Percentiles rank a stretch among this genome's conserved stretches.
Conservation (phyloP, 2,329 filamentous ascomycete species). For the Mycocentrospora acerina region DNA sequence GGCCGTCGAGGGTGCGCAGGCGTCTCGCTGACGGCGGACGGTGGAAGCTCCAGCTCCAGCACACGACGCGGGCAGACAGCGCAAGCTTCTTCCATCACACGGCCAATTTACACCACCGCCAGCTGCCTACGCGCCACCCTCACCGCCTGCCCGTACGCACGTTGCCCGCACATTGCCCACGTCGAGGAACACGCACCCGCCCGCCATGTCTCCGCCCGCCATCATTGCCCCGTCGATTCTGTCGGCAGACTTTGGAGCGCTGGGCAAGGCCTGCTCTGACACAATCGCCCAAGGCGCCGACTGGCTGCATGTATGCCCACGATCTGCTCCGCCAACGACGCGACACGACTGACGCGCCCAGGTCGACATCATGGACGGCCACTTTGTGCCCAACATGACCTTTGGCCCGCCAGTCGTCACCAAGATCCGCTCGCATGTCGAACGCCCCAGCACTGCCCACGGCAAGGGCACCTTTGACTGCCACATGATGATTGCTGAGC, state of each 20-base stretch:
- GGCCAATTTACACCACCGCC: conserved; percentile 21
- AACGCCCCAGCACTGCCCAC: conserved; percentile 66
- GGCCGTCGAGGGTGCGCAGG: conserved; percentile 23
- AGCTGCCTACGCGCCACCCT: conserved; percentile 6
- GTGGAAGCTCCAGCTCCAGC: conserved; percentile 27
- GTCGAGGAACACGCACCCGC: conserved; percentile 26
- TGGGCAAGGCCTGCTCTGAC: conserved; percentile 81
- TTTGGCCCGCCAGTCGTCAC: conserved; percentile 94
- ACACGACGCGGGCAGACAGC: conserved; percentile 36
- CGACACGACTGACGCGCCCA: conserved; percentile 68
- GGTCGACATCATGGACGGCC: conserved; percentile 97
- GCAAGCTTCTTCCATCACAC: conserved; percentile 20
- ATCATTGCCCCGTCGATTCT: conserved; percentile 99
- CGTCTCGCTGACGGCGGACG: conserved; percentile 22
- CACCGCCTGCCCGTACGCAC: conserved; percentile 1
- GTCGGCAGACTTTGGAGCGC: conserved; percentile 88
- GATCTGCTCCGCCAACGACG: conserved; percentile 1
- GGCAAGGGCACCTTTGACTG: conserved; percentile 96
- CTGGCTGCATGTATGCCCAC: conserved; percentile 41
- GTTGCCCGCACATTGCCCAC: conserved; percentile 5
- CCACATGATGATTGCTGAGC: conserved; percentile 99
- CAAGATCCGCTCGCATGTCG: conserved; percentile 86
- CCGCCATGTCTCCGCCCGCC: conserved; percentile 78
- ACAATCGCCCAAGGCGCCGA: conserved; percentile 83
- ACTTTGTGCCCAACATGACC: conserved; percentile 98